Evolutionary conservation across 2,329 filamentous ascomycete species (phyloP).

Genomic region (Fusarium temperatum): DNA sequence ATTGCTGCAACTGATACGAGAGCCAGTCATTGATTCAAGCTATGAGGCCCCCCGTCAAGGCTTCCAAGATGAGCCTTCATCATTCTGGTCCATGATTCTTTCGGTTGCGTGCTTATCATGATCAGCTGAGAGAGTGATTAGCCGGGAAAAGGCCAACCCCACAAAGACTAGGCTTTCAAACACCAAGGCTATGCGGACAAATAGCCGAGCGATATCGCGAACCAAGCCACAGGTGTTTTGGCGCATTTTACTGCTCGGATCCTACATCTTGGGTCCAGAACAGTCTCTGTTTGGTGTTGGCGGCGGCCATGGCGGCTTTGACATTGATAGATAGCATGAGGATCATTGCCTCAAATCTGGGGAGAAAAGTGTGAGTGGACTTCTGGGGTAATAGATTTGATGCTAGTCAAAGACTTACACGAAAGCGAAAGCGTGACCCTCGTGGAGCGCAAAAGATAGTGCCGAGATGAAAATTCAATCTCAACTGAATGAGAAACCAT

Average conservation of each 20-base stretch:
- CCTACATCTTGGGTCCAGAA: conserved; percentile 7
- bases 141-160: conserved; percentile 30
- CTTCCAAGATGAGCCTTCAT: conserved; percentile 6
- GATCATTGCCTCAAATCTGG: conserved; percentile 27
- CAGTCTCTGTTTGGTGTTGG: conserved; percentile 4
- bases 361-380: conserved; percentile 41
- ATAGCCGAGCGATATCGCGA: conserved; percentile 28
- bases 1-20: background rate
- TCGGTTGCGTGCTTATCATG: conserved; percentile 36
- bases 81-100: conserved; percentile 4
- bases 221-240: background rate
- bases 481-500: conserved; percentile 21
- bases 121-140: conserved; percentile 32
- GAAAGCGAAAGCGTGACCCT: background rate
- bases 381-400: conserved; percentile 34
- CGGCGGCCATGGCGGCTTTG: conserved; percentile 2
- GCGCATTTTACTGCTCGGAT: conserved; percentile 3
- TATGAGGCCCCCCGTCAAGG: background rate
- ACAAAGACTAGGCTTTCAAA: conserved; percentile 30
- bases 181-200: conserved; percentile 14
- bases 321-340: conserved; percentile 4
- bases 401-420: conserved; percentile 7
- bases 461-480: conserved; percentile 29
- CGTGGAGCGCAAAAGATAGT: conserved; percentile 11
- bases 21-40: background rate